phyloP scores from a whole-genome alignment of 2,329 filamentous ascomycete genomes.

The Talaromyces atroroseus region DNA sequence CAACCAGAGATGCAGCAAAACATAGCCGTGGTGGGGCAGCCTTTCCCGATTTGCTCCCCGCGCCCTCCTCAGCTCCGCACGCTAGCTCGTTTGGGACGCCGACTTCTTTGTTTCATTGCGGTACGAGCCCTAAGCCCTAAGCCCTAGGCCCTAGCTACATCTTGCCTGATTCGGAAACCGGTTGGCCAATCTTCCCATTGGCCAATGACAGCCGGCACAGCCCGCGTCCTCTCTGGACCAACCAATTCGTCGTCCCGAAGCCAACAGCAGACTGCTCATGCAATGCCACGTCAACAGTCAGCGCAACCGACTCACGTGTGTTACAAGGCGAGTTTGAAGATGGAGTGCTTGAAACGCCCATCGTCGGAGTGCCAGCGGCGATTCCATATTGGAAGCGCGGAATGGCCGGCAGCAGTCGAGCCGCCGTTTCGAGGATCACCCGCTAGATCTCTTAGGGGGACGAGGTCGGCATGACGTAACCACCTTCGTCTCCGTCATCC shows the following conservation, averaged over 20 bases:
- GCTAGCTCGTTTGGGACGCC: conserved; percentile 11
- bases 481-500: neutral
- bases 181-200: neutral
- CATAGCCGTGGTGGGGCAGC: neutral
- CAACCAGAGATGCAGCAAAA: neutral
- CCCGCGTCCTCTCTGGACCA: neutral
- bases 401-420: too few species aligned
- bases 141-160: neutral
- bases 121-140: neutral
- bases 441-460: neutral
- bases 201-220: neutral
- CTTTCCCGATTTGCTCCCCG: conserved; percentile 13
- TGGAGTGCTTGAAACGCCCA: too few species aligned
- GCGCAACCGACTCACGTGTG: too few species aligned
- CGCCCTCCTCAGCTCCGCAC: neutral
- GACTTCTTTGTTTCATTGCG: neutral
- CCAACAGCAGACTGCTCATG: neutral
- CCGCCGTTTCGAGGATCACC: too few species aligned
- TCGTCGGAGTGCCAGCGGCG: too few species aligned
- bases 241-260: neutral
- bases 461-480: neutral
- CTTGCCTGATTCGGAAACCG: neutral
- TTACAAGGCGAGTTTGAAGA: too few species aligned
- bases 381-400: too few species aligned
- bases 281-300: neutral